Evolutionary conservation across 768 basidiomycete genomes (phyloP), one percentile per base, ranked within the genome.

Genomic region (Agaricus subrufescens): DNA sequence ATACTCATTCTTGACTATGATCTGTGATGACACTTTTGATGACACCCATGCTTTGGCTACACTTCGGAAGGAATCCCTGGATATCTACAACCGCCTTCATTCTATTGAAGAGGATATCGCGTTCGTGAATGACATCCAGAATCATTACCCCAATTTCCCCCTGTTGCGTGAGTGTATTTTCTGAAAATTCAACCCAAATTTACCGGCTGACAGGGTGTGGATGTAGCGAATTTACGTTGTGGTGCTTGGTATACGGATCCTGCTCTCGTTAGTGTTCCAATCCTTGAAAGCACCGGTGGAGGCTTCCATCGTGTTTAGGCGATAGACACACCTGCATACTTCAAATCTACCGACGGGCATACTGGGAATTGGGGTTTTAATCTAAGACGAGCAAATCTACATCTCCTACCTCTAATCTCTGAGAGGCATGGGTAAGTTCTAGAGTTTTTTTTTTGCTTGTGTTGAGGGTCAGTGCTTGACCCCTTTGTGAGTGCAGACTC

Each of bases 191-290:
- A 3, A 6, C 34, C 37, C 14, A 1, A 10, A n/a, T 15, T 44
- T 12, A 39, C 31, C 46, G 44, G 26, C 46, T 44, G 31, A 56
- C 57, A 3, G 3, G 4, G 5, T 12, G 15, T 52, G 9, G 3
- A 25, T 37, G 37, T 65, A 90, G 93, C 96, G 3, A 98, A 98
- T 67, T 79, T 94, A 64, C 83, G 96, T 25, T 97, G 94, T 63
- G 96, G 96, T 3, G 87, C 87, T 6, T 98, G 95, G 95, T 98
- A 97, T 67, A 83, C 87, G 5, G 79, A 93, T 62, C 90, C 93
- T 19, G 57, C 62, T 6, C 78, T 85, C 54, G 85, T 85, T 65
- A 63, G 78, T 62, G 37, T 14, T 23, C 48, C 5, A 52, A 29
- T 12, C 39, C 43, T 58, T 49, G 37, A 34, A 4, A 48, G 15